These are phyloP conservation scores for Talaromyces sp. DNA, from an alignment of 2,329 filamentous ascomycete species.

Conservation along the genomic window DNA sequence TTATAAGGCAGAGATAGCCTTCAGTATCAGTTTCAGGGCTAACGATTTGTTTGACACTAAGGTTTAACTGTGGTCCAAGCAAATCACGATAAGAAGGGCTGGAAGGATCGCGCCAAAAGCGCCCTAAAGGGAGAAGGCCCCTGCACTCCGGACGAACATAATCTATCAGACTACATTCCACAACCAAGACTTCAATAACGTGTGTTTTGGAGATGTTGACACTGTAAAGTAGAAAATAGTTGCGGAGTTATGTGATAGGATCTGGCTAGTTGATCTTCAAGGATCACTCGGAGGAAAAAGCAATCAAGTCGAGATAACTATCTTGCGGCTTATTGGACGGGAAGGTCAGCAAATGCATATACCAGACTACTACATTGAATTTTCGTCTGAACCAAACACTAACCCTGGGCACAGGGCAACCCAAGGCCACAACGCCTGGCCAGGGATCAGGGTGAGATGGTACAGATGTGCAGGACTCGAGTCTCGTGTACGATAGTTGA, in stretches of 20 bases:
- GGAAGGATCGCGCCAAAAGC: conserved; percentile 1
- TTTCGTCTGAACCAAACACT: background rate
- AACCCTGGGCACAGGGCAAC: background rate
- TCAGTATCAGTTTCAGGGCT: background rate
- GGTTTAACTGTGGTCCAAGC: background rate
- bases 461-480: background rate
- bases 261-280: conserved; percentile 7
- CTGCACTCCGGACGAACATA: background rate
- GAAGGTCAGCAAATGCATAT: background rate
- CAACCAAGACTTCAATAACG: too few relatives aligned
- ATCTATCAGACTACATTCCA: background rate
- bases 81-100: background rate
- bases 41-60: background rate
- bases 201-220: background rate
- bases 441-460: background rate
- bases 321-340: conserved; percentile 10
- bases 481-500: background rate
- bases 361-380: background rate
- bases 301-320: conserved; percentile 12
- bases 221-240: background rate
- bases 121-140: background rate
- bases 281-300: background rate
- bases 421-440: background rate
- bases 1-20: background rate
- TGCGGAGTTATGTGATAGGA: background rate